Evolutionary conservation across 768 basidiomycete species (phyloP).

Genomic region (Lentinus brumalis): DNA sequence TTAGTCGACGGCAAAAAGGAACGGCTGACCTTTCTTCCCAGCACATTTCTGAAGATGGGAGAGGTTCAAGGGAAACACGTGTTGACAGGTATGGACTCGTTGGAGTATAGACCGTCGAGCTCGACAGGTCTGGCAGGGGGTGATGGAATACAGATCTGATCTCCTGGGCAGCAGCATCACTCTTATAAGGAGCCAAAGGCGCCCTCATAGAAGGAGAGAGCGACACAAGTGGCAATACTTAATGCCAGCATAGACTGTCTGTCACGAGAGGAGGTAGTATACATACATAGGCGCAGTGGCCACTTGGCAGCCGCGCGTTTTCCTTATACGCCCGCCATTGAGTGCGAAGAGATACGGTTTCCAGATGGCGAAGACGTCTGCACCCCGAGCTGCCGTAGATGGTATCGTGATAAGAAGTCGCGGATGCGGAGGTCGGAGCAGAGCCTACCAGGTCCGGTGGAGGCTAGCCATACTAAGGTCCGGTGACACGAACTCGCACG

Average conservation of each 20-base stretch:
- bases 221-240: conserved; percentile 14
- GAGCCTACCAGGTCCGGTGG: conserved; percentile 8
- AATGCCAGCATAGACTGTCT: conserved; percentile 5
- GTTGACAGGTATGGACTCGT: neutral
- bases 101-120: neutral
- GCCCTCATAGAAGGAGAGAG: conserved; percentile 5
- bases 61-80: conserved; percentile 56
- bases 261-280: conserved; percentile 16
- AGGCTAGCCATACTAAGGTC: conserved; percentile 7
- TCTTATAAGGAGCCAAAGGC: conserved; percentile 9
- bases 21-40: conserved; percentile 26
- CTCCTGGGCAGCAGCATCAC: conserved; percentile 4
- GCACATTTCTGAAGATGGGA: conserved; percentile 48
- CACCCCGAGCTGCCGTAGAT: conserved; percentile 12
- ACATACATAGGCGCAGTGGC: conserved; percentile 9
- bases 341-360: conserved; percentile 18
- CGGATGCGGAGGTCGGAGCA: conserved; percentile 9
- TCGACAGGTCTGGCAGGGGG: conserved; percentile 3
- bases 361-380: conserved; percentile 8
- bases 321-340: neutral
- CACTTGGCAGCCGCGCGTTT: conserved; percentile 4
- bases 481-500: conserved; percentile 8
- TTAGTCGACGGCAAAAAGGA: neutral
- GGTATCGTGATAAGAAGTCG: conserved; percentile 17
- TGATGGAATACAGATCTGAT: conserved; percentile 4